These are phyloP conservation scores for Aspergillus viridinutans DNA, from an alignment of 2,329 filamentous ascomycete genomes.

Conservation along the genomic window DNA sequence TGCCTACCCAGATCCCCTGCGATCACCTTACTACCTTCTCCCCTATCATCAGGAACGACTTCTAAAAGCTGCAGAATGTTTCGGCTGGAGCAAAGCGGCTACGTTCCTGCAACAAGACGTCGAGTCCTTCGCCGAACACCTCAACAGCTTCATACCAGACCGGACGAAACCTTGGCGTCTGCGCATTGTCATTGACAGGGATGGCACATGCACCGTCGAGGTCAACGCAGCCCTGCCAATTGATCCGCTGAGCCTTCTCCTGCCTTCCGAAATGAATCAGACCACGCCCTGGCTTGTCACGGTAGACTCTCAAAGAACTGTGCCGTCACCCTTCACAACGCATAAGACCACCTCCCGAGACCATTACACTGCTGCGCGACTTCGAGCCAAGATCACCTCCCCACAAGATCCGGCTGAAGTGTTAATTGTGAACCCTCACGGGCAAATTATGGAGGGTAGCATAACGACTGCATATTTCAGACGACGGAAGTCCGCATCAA, in stretches of 20 bases:
- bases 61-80: conserved; percentile 53
- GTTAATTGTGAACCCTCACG: conserved; percentile 63
- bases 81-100: conserved; percentile 42
- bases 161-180: conserved; percentile 34
- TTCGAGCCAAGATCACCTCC: conserved; percentile 53
- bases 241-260: conserved; percentile 22
- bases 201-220: conserved; percentile 30
- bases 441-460: conserved; percentile 78
- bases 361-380: conserved; percentile 67
- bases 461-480: conserved; percentile 79
- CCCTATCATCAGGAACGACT: conserved; percentile 74
- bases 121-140: conserved; percentile 20
- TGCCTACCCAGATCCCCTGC: conserved; percentile 34
- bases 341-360: conserved; percentile 78
- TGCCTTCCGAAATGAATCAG: conserved; percentile 17
- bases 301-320: conserved; percentile 51
- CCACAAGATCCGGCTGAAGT: conserved; percentile 59
- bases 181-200: conserved; percentile 30
- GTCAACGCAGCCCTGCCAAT: conserved; percentile 25
- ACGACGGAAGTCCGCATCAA: conserved; percentile 37
- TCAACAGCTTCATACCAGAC: conserved; percentile 32
- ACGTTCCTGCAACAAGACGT: conserved; percentile 28
- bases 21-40: conserved; percentile 72
- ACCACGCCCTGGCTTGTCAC: conserved; percentile 44
- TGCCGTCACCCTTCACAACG: conserved; percentile 63